Evolutionary conservation across 2,329 filamentous ascomycete genomes (phyloP).

Genomic region (Fusarium lateritium): DNA sequence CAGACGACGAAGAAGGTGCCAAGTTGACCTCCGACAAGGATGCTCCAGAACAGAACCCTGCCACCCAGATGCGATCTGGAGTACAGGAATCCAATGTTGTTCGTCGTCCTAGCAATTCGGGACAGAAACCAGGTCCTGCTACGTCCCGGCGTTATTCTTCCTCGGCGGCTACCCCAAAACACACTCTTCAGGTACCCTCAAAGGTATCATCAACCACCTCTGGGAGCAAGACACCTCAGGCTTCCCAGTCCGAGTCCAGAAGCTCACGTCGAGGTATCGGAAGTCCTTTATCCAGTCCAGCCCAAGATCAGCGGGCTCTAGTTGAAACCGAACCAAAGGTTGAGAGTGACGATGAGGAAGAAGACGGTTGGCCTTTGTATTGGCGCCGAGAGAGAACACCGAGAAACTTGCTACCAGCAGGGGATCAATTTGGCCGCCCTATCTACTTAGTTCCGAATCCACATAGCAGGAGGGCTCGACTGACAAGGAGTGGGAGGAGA

Average conservation of each 20-base stretch:
- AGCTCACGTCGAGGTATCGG: background rate
- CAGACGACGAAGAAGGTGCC: background rate
- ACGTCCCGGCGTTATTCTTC: background rate
- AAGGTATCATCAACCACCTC: background rate
- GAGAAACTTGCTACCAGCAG: background rate
- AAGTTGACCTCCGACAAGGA: background rate
- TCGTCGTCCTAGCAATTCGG: background rate
- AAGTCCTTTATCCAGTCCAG: background rate
- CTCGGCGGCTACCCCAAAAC: background rate
- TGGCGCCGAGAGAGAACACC: background rate
- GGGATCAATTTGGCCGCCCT: background rate
- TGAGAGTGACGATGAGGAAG: background rate
- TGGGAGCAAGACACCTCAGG: background rate
- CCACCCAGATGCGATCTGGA: background rate
- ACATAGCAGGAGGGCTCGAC: background rate
- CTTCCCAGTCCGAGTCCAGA: background rate
- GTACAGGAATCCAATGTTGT: background rate
- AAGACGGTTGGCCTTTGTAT: background rate
- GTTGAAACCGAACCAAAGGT: background rate
- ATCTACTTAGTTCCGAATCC: background rate
- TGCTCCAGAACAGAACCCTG: background rate
- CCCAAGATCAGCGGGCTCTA: background rate
- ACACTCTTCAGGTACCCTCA: background rate
- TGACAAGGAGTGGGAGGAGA: background rate
- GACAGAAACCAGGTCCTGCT: background rate